Evolutionary conservation across 2,329 filamentous ascomycete genomes (phyloP).

Genomic region (Penicillium brasilianum): DNA sequence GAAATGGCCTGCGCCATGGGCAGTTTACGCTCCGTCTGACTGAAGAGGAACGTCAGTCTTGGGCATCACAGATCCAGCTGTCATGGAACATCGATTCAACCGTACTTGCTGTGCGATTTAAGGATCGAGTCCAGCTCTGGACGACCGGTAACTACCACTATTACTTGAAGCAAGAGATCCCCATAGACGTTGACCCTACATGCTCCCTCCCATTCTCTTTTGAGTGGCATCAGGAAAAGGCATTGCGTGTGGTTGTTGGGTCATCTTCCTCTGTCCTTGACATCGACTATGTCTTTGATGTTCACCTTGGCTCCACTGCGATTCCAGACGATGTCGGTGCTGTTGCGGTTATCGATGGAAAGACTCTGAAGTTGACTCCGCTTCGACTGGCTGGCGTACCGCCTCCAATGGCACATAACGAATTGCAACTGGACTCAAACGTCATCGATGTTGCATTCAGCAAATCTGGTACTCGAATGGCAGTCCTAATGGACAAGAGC

Average conservation of each 20-base stretch:
- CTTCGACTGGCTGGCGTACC: conserved; percentile 83
- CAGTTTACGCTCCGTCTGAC: conserved; percentile 80
- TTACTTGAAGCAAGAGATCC: conserved; percentile 92
- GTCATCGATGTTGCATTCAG: conserved; percentile 78
- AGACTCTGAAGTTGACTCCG: conserved; percentile 79
- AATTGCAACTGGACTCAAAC: conserved; percentile 66
- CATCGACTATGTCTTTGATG: conserved; percentile 70
- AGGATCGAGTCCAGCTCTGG: conserved; percentile 85
- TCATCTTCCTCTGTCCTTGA: conserved; percentile 59
- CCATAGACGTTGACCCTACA: conserved; percentile 42
- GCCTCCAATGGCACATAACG: conserved; percentile 87
- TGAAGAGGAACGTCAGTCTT: conserved; percentile 61
- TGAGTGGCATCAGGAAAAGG: conserved; percentile 84
- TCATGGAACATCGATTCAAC: conserved; percentile 93
- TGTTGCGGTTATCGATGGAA: conserved; percentile 84
- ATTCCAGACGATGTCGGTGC: conserved; percentile 78
- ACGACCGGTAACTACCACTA: conserved; percentile 98
- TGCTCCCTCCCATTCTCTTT: conserved; percentile 38
- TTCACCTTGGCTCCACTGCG: conserved; percentile 69
- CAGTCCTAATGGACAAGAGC: conserved; percentile 69
- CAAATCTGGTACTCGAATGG: conserved; percentile 67
- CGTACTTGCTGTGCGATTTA: conserved; percentile 79
- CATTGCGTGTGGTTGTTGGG: conserved; percentile 68
- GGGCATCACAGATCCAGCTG: conserved; percentile 66
- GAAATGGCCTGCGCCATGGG: conserved; percentile 95